Conservation (phyloP, 164 flowering plant genomes). For the Berberis thunbergii region DNA sequence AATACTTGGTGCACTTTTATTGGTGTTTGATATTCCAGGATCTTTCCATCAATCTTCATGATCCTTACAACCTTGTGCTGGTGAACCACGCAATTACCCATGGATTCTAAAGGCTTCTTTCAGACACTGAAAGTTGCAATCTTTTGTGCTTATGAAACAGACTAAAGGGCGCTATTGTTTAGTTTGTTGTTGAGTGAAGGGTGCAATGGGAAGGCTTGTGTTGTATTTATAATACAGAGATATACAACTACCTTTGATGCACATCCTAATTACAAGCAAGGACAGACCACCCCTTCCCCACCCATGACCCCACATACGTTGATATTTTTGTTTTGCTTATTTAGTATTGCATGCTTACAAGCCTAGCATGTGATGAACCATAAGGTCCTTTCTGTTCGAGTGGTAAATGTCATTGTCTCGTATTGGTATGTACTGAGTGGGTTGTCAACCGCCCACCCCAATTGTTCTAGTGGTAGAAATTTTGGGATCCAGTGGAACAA, state of each 20-base stretch:
- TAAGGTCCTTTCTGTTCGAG: not conserved
- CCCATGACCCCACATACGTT: constrained; percentile 11
- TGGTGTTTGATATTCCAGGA: constrained; percentile 46
- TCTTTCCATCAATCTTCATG: constrained; percentile 56
- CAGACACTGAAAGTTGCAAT: too few relatives aligned
- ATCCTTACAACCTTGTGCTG: constrained; percentile 31
- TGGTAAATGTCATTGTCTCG: not conserved
- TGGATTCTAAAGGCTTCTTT: constrained; percentile 8
- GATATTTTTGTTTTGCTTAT: not conserved
- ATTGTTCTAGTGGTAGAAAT: constrained; percentile 10
- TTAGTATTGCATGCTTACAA: constrained; percentile 17
- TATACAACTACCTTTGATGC: constrained; percentile 11
- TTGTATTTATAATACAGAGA: constrained; percentile 25
- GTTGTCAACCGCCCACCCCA: constrained; percentile 7
- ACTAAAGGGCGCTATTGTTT: not conserved
- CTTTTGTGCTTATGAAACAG: not conserved
- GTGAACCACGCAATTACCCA: constrained; percentile 71
- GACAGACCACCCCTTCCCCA: too few relatives aligned
- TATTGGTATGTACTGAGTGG: not conserved
- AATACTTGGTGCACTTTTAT: constrained; percentile 40
- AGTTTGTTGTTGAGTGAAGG: constrained; percentile 13
- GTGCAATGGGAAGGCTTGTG: constrained; percentile 1
- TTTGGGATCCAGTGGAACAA: constrained; percentile 15
- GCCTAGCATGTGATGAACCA: not conserved
- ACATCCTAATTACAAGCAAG: not conserved